Percentiles rank a stretch among this genome's conserved stretches.
Evolutionary conservation across 2,329 filamentous ascomycete species (phyloP).

Genomic region (Aspergillus transmontanensis): DNA sequence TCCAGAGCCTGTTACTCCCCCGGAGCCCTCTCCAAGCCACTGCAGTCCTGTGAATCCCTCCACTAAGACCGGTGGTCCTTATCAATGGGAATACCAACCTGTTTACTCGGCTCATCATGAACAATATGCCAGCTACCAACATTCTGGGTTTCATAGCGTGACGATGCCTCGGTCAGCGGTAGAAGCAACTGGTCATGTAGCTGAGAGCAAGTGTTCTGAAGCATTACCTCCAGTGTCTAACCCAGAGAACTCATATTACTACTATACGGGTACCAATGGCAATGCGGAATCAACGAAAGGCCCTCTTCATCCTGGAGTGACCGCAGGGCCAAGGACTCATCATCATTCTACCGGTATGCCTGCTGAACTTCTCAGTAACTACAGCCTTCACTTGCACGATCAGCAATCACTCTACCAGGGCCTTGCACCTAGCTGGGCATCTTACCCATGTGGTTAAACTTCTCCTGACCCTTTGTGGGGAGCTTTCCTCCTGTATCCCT

Average conservation of each 20-base stretch:
- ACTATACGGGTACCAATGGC: constrained; percentile 25
- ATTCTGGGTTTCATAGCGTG: constrained; percentile 25
- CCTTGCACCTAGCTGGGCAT: constrained; percentile 21
- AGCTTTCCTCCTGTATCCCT: neutral
- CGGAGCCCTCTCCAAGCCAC: constrained; percentile 31
- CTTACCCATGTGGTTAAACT: constrained; percentile 21
- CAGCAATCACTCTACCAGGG: constrained; percentile 19
- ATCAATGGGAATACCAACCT: constrained; percentile 34
- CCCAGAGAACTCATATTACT: constrained; percentile 26
- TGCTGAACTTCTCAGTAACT: constrained; percentile 28
- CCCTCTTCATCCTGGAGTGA: constrained; percentile 20
- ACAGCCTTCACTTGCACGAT: constrained; percentile 27
- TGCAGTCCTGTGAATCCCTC: constrained; percentile 24
- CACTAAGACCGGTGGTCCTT: constrained; percentile 17
- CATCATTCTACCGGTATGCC: constrained; percentile 24
- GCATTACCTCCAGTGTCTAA: constrained; percentile 14
- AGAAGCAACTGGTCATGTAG: constrained; percentile 16
- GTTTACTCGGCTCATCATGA: constrained; percentile 19
- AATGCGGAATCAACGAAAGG: constrained; percentile 15
- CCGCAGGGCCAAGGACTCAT: constrained; percentile 19
- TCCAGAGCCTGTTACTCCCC: constrained; percentile 38
- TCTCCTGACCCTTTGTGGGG: neutral
- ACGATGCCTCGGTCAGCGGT: constrained; percentile 23
- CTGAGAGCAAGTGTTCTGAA: constrained; percentile 16
- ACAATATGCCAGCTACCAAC: constrained; percentile 25